Conservation (phyloP, 1,139 yeast genomes). For the Scheffersomyces illinoinensis region DNA sequence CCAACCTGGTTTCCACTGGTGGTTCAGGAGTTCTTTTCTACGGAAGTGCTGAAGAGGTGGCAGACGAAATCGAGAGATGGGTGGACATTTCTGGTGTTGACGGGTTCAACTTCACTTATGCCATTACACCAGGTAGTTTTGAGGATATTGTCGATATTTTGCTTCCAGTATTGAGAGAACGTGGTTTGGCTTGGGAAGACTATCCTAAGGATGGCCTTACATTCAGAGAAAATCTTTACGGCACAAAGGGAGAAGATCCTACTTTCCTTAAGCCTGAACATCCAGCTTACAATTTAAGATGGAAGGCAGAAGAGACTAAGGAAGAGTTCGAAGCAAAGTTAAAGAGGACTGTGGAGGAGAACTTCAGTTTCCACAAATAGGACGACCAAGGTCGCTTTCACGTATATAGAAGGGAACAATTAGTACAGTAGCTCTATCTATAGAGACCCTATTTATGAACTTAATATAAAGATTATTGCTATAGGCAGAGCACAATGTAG, state of each 20-base stretch:
- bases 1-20: conserved; percentile 29
- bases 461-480: neutral
- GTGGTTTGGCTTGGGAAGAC: conserved; percentile 30
- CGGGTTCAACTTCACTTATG: conserved; percentile 31
- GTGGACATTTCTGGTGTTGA: conserved; percentile 30
- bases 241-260: conserved; percentile 9
- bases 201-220: conserved; percentile 24
- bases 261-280: conserved; percentile 18
- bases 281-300: conserved; percentile 40
- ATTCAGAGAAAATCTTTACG: conserved; percentile 24
- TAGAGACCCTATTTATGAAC: neutral
- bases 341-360: neutral
- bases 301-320: conserved; percentile 38
- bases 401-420: neutral
- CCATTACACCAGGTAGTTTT: conserved; percentile 26
- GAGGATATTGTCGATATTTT: conserved; percentile 30
- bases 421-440: neutral
- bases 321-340: conserved; percentile 32
- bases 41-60: conserved; percentile 26
- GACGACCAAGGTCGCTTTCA: neutral
- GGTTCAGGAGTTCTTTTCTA: conserved; percentile 29
- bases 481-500: neutral
- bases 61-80: conserved; percentile 31
- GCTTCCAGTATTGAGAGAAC: conserved; percentile 25
- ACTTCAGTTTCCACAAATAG: neutral